Evolutionary conservation across 345 rosid species (phyloP), one percentile per base, ranked within the genome.

Genomic region (Pistacia integerrima): DNA sequence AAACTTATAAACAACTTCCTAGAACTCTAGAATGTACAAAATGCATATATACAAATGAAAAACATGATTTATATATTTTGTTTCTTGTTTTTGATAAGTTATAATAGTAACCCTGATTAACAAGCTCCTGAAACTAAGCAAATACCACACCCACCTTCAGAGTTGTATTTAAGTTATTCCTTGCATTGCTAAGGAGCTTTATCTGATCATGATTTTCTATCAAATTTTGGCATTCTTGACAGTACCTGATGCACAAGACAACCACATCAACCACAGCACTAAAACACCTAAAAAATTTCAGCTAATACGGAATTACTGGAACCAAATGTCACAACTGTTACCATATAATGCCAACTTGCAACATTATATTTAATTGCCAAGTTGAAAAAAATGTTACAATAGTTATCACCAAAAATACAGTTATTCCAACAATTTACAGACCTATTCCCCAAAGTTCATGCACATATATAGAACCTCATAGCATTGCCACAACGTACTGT

Each of bases 161-260:
- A 52, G 98, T 97, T 58, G 87, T 94, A 75, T 86, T 94, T 55
- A 97, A 87, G 85, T 97, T 97, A 84, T 94, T 97, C 86, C 98
- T 86, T 41, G 93, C 92, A 83, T 97, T 92, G 85, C 98, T 97
- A 74, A 97, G 90, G 69, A 97, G 91, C 92, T 97, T 93, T 78
- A 97, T 97, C 81, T 97, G 98, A 83, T 97, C 98, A 74, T 97
- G 99, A 81, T 97, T 97, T 62, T 97, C 97, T 78, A 97, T 97
- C 84, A 97, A 92, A 57, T 82, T 96, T 84, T 96, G 99, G 74
- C 99, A 96, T 81, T 96, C 99, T 77, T 86, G 94, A 68, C 99
- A 96, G 64, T 90, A 86, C 84, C 99, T 96, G 87, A 77, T 54
- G 38, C 61, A 84, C 46, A 73, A 82, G 25, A 57, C 28, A 79